Base-by-base conservation (phyloP, 768 basidiomycete genomes). In the Lentinula sp. region DNA sequence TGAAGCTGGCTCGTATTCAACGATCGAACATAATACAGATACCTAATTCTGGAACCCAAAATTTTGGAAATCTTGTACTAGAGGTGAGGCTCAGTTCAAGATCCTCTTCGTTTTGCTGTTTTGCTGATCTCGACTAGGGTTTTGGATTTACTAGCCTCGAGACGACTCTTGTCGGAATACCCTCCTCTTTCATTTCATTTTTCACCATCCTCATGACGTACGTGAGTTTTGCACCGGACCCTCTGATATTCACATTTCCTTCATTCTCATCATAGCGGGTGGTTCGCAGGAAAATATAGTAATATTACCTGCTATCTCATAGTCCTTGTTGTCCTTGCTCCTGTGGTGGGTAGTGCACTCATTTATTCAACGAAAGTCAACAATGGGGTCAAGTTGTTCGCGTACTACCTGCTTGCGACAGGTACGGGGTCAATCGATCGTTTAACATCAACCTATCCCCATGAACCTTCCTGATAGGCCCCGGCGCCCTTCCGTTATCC, bases 21-120 rank as follows among this genome's bases (percentile, higher is more conserved):
- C 15, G 2, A 8, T 10, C 20, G 2, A 5, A 20, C 12, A 12
- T 28, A 12, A 1, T 18, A 20, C 18, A 54, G 53, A 54, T 54
- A 20, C 53, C 53, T 13, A 54, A 54, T n/a, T 54, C 53, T 20
- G 53, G 53, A 54, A 54, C 53, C 2, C 53, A 54, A 41, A 54
- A 54, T 39, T 54, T 54, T 35, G 53, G 33, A 18, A 54, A 54
- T 54, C 53, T 54, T 41, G 53, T 54, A 4, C 53, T 54, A 41
- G 15, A 54, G 37, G 53, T 54, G 15, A 28, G 23, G 23, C 3
- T 1, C 1, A 3, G 23, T 23, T 12, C 12, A 16, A 18, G 10
- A 5, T 12, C 16, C 0, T 2, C 32, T 51, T 18, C 8, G 10
- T 13, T 36, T 32, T 7, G 33, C 5, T 51, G 43, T 46, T 6